These are phyloP conservation scores for Podaxis carcinomalis DNA, from an alignment of 768 basidiomycete genomes.

Conservation along the genomic window DNA sequence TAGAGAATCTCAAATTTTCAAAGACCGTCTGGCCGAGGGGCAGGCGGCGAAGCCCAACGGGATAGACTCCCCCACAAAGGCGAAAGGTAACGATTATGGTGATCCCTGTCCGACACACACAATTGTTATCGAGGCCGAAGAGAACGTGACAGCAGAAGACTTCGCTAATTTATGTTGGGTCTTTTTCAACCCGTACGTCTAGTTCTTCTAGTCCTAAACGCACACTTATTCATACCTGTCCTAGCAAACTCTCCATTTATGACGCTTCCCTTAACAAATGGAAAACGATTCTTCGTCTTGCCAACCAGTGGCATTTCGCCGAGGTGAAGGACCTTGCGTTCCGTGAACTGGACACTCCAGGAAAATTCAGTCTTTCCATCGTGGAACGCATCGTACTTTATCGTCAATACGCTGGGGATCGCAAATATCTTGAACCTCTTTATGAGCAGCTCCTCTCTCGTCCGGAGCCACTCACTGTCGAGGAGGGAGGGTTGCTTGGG, in stretches of 20 bases:
- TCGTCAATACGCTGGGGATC: slow-evolving; percentile 44
- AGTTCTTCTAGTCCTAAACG: neutral
- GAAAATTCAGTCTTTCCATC: neutral
- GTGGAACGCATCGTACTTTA: slow-evolving; percentile 44
- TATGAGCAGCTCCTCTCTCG: slow-evolving; percentile 53
- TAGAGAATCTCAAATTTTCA: slow-evolving; percentile 47
- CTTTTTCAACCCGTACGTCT: slow-evolving; percentile 47
- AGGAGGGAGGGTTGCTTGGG: slow-evolving; percentile 54
- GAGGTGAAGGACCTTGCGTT: slow-evolving; percentile 56
- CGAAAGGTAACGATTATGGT: neutral
- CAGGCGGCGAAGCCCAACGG: slow-evolving; percentile 22
- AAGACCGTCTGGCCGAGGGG: slow-evolving; percentile 20
- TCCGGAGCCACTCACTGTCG: slow-evolving; percentile 43
- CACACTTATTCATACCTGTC: neutral
- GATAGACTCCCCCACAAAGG: neutral
- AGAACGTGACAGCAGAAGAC: slow-evolving; percentile 32
- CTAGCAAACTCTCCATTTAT: slow-evolving; percentile 57
- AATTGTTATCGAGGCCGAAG: slow-evolving; percentile 26
- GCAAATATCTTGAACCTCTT: slow-evolving; percentile 44
- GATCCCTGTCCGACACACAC: slow-evolving; percentile 18
- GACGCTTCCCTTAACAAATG: slow-evolving; percentile 46
- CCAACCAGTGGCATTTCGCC: slow-evolving; percentile 51
- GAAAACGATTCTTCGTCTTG: slow-evolving; percentile 54
- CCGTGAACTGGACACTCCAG: slow-evolving; percentile 21
- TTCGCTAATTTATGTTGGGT: slow-evolving; percentile 52